These are phyloP conservation scores for Vanderwaltozyma polyspora DNA, from an alignment of 805 yeast species.

Conservation along the genomic window DNA sequence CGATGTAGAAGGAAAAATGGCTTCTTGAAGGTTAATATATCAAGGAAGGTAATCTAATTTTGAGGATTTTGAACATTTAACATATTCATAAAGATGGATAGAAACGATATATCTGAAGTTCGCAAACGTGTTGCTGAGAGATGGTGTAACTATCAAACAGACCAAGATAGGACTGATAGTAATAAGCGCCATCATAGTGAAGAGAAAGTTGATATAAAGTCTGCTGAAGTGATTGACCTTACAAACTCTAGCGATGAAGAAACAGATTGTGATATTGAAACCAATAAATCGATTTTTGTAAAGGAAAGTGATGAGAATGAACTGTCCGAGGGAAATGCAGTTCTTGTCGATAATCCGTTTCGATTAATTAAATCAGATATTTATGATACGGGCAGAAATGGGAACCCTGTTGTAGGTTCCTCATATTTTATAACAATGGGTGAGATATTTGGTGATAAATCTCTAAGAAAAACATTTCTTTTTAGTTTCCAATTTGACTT, in stretches of 20 bases:
- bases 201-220: neutral
- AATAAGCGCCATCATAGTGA: neutral
- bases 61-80: too few relatives aligned
- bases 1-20: too few relatives aligned
- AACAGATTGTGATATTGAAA: neutral
- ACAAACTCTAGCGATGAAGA: constrained; percentile 2
- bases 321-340: neutral
- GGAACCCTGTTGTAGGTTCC: constrained; percentile 2
- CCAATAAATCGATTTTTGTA: too few relatives aligned
- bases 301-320: too few relatives aligned
- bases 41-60: too few relatives aligned
- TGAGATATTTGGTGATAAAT: constrained; percentile 27
- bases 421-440: constrained; percentile 17
- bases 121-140: constrained; percentile 11
- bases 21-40: too few relatives aligned
- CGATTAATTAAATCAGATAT: constrained; percentile 15
- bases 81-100: too few relatives aligned
- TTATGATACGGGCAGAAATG: constrained; percentile 7
- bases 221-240: constrained; percentile 10
- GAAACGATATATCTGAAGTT: constrained; percentile 4
- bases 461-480: constrained; percentile 31
- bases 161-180: neutral
- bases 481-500: constrained; percentile 41
- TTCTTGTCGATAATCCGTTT: constrained; percentile 4
- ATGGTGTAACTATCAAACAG: constrained; percentile 11